Conservation (phyloP, 2,329 filamentous ascomycete genomes). For the Pseudogymnoascus destructans region DNA sequence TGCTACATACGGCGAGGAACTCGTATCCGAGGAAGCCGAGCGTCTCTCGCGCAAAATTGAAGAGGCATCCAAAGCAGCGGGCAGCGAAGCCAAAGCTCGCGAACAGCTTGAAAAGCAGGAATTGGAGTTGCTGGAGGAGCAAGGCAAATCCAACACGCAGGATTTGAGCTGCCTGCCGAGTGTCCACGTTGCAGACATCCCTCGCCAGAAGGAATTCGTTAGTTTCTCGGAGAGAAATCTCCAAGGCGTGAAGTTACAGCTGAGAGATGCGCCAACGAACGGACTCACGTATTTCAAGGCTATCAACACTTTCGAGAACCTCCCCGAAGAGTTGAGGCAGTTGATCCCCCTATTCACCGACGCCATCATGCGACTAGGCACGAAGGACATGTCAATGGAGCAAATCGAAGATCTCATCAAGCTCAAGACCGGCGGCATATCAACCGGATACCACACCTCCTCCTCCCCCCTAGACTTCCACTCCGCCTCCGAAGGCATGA, state of each 20-base stretch:
- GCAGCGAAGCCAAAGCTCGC: conserved; percentile 58
- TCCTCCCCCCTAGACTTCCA: conserved; percentile 62
- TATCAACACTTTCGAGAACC: conserved; percentile 62
- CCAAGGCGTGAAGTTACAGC: conserved; percentile 60
- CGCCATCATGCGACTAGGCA: conserved; percentile 85
- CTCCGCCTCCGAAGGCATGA: conserved; percentile 65
- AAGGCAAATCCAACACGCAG: conserved; percentile 71
- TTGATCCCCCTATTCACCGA: conserved; percentile 86
- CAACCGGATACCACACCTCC: conserved; percentile 70
- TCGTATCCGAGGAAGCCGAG: conserved; percentile 63
- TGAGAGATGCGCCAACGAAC: conserved; percentile 88
- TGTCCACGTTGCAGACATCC: conserved; percentile 79
- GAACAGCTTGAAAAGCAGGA: conserved; percentile 65
- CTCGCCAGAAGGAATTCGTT: conserved; percentile 54
- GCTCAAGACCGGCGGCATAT: conserved; percentile 84
- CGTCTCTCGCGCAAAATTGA: conserved; percentile 64
- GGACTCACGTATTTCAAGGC: conserved; percentile 93
- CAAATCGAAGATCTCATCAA: conserved; percentile 93
- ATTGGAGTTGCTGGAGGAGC: conserved; percentile 64
- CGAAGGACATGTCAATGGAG: conserved; percentile 78
- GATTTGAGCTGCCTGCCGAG: conserved; percentile 81
- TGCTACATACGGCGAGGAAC: conserved; percentile 55
- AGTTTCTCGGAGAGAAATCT: conserved; percentile 50
- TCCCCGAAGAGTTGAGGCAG: conserved; percentile 73
- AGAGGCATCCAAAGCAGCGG: conserved; percentile 53